These are phyloP conservation scores for Xanthoconium stramineum DNA, from an alignment of 768 basidiomycete genomes.

Conservation along the genomic window DNA sequence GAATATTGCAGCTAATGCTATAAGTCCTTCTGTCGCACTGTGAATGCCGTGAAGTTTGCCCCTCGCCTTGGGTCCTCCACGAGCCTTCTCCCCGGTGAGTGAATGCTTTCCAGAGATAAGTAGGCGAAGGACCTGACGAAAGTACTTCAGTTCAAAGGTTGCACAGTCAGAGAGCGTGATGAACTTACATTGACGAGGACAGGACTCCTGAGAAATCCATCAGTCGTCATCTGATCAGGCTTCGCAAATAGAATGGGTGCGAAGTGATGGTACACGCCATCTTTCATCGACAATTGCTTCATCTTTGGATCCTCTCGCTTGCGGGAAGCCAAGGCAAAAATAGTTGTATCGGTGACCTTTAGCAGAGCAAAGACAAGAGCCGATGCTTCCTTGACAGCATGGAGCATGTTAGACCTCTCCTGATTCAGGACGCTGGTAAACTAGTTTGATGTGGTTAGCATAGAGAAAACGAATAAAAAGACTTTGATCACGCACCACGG, in stretches of 20 bases:
- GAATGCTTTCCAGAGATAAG: too few relatives aligned
- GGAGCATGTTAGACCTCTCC: slow-evolving; percentile 1
- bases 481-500: too few relatives aligned
- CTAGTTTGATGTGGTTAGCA: neutral
- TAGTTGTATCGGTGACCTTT: too few relatives aligned
- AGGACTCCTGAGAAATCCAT: too few relatives aligned
- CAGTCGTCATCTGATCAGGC: too few relatives aligned
- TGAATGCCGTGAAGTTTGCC: neutral
- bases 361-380: too few relatives aligned
- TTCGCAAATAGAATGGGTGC: neutral
- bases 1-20: neutral
- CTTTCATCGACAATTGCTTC: neutral
- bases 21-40: neutral
- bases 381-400: neutral
- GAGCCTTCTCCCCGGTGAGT: neutral
- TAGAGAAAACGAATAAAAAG: neutral
- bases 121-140: too few relatives aligned
- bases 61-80: neutral
- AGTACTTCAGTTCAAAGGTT: too few relatives aligned
- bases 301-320: neutral
- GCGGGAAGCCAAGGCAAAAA: neutral
- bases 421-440: neutral
- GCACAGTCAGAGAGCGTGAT: too few relatives aligned
- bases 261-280: neutral
- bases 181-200: too few relatives aligned